Percentiles rank a stretch among this genome's conserved stretches.
Evolutionary conservation across 257 asterid genomes (phyloP).

Genomic region (Eucommia ulmoides): DNA sequence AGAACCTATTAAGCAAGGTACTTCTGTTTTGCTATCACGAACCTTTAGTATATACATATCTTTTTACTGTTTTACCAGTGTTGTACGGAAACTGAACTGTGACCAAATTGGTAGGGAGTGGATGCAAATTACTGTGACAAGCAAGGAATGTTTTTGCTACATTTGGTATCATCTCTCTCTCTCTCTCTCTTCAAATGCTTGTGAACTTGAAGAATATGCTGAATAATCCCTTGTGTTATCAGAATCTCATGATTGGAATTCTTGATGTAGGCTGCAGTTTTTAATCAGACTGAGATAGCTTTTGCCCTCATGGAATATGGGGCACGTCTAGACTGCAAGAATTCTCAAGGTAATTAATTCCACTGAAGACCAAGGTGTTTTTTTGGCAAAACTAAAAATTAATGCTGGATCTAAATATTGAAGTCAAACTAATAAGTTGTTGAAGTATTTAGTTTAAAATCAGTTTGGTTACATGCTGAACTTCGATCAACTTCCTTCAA

Average conservation of each 20-base stretch:
- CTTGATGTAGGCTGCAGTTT: conserved; percentile 87
- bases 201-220: background rate
- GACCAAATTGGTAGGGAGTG: conserved; percentile 52
- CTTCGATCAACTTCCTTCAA: too few species aligned
- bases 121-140: conserved; percentile 84
- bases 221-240: too few species aligned
- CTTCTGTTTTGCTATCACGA: conserved; percentile 7
- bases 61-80: background rate
- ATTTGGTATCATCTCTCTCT: conserved; percentile 43
- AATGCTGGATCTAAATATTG: too few species aligned
- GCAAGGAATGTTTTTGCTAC: conserved; percentile 89
- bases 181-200: conserved; percentile 7
- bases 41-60: background rate
- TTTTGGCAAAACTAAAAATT: too few species aligned
- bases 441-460: too few species aligned
- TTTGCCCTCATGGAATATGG: conserved; percentile 88
- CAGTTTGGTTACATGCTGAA: too few species aligned
- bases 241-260: too few species aligned
- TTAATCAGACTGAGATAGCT: conserved; percentile 83
- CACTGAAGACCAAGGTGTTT: background rate
- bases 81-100: conserved; percentile 7
- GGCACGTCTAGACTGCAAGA: conserved; percentile 58
- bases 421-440: too few species aligned
- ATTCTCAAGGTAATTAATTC: conserved; percentile 71
- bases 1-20: conserved; percentile 81